Conservation (phyloP, 495 filamentous ascomycete genomes). For the Podospora appendiculata region DNA sequence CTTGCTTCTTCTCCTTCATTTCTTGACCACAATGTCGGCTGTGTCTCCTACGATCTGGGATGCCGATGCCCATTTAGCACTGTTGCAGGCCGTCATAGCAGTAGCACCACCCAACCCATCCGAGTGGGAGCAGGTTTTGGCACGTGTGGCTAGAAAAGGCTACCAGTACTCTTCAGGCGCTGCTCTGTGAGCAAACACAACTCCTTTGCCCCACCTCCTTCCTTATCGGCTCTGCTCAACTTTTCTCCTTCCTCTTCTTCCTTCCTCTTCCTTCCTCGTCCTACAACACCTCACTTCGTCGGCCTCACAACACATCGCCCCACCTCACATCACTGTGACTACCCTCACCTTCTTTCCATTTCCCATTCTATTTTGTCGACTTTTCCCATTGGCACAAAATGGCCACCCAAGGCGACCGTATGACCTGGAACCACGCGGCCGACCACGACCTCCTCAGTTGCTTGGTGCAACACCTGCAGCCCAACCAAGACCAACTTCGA, state of each 20-base stretch:
- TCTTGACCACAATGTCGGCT: neutral
- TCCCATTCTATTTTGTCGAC: neutral
- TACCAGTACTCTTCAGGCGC: conserved; percentile 22
- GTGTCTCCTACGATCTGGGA: conserved; percentile 16
- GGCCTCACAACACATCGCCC: neutral
- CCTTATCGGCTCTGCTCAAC: neutral
- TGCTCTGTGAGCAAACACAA: conserved; percentile 15
- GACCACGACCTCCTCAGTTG: conserved; percentile 18
- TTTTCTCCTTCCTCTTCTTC: neutral
- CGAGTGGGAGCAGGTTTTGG: conserved; percentile 18
- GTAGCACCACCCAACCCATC: conserved; percentile 5
- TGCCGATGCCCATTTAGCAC: conserved; percentile 21
- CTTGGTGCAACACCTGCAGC: conserved; percentile 11
- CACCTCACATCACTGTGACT: neutral
- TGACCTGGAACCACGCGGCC: conserved; percentile 23
- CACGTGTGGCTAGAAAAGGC: conserved; percentile 7
- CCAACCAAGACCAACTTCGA: conserved; percentile 11
- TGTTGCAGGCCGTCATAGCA: conserved; percentile 22
- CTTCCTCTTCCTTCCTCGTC: conserved; percentile 1
- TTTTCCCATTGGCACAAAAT: neutral
- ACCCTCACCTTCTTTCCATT: neutral
- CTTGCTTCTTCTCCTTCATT: neutral
- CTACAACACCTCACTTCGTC: neutral
- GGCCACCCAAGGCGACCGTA: conserved; percentile 6
- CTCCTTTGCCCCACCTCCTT: neutral